These are phyloP conservation scores for Suillus decipiens DNA, from an alignment of 768 basidiomycete genomes.

Conservation along the genomic window DNA sequence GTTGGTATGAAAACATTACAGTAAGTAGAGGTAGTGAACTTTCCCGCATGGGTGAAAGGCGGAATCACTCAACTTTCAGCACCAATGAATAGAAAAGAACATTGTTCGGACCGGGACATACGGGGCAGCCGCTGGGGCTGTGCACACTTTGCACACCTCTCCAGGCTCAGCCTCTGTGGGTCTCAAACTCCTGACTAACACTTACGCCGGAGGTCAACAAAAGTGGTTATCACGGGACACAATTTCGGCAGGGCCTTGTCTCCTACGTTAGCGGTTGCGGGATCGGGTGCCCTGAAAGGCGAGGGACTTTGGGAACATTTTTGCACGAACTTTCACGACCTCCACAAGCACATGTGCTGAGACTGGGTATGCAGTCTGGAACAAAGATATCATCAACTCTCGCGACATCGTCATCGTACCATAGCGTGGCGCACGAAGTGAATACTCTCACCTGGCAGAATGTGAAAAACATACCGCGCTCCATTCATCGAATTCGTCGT, in stretches of 20 bases:
- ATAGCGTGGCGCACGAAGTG: slow-evolving; percentile 13
- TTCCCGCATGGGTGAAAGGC: slow-evolving; percentile 11
- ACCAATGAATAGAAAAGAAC: neutral
- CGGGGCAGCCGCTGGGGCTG: slow-evolving; percentile 2
- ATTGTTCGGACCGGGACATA: neutral
- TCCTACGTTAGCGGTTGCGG: slow-evolving; percentile 16
- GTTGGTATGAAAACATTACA: slow-evolving; percentile 11
- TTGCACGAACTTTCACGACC: slow-evolving; percentile 4
- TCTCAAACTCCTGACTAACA: slow-evolving; percentile 9
- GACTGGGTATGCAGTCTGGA: slow-evolving; percentile 16
- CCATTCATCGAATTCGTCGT: neutral
- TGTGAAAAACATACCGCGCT: slow-evolving; percentile 12
- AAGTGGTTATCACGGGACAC: slow-evolving; percentile 15
- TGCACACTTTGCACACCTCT: slow-evolving; percentile 13
- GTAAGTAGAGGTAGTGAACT: slow-evolving; percentile 15
- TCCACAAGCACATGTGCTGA: neutral
- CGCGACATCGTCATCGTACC: slow-evolving; percentile 18
- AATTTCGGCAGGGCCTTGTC: slow-evolving; percentile 17
- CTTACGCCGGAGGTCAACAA: neutral
- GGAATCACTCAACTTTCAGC: slow-evolving; percentile 7
- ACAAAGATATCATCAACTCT: slow-evolving; percentile 21
- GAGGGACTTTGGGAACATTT: slow-evolving; percentile 12
- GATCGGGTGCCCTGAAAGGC: neutral
- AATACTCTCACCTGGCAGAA: slow-evolving; percentile 11
- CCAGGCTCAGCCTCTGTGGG: neutral